Evolutionary conservation across 257 asterid species (phyloP).

Genomic region (Penstemon eatonii): DNA sequence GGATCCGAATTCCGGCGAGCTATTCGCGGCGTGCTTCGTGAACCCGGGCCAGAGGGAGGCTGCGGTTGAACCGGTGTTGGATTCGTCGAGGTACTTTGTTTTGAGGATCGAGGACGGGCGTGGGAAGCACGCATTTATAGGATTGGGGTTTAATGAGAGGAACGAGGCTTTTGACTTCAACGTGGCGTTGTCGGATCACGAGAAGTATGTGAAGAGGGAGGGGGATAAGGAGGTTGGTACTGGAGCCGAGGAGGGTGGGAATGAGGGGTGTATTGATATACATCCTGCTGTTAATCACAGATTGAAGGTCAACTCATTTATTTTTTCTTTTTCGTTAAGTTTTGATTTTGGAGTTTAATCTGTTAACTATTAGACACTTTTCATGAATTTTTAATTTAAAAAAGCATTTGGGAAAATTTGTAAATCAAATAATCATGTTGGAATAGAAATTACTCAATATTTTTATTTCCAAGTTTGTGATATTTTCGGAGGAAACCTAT

Average conservation of each 20-base stretch:
- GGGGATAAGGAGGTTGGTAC: constrained; percentile 55
- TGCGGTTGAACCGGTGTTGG: constrained; percentile 88
- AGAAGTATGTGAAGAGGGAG: constrained; percentile 85
- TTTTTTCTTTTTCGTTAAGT: not conserved
- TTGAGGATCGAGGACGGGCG: constrained; percentile 89
- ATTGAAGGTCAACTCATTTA: constrained; percentile 51
- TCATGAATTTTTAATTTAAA: too few species aligned
- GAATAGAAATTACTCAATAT: too few species aligned
- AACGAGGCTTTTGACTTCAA: constrained; percentile 98
- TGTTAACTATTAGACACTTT: not conserved
- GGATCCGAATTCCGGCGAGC: constrained; percentile 88
- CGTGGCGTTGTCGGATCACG: constrained; percentile 88
- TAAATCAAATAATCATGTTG: too few species aligned
- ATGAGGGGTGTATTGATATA: constrained; percentile 63
- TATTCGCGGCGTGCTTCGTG: constrained; percentile 92
- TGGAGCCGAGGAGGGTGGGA: constrained; percentile 40
- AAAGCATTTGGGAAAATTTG: too few species aligned
- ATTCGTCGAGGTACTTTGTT: constrained; percentile 90
- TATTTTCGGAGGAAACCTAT: too few species aligned
- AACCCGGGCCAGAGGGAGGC: constrained; percentile 84
- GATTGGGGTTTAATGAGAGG: constrained; percentile 85
- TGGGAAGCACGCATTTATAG: constrained; percentile 89
- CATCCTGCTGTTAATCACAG: constrained; percentile 94
- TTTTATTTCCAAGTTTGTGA: too few species aligned
- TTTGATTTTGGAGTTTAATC: not conserved